Evolutionary conservation across 2,329 filamentous ascomycete species (phyloP), one percentile per base, ranked within the genome.

Genomic region (Calonectria pseudoreteaudii): DNA sequence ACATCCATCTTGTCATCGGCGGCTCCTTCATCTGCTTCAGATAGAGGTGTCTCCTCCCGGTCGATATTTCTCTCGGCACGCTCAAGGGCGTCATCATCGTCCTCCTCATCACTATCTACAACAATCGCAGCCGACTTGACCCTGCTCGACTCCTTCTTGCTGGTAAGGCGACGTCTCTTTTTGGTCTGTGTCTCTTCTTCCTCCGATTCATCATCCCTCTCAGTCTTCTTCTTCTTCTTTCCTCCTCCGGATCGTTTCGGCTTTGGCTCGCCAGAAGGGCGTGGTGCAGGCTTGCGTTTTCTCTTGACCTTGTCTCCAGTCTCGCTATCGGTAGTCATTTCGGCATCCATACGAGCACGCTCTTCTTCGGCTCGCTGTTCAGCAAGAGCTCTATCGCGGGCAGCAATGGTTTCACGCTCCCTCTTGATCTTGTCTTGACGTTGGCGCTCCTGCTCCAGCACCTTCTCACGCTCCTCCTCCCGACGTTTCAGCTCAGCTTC

Each of bases 111-210:
- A 74, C 93, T 95, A 75, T 96, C 94, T 56, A 95, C 93, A 34
- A 98, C 92, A 75, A 95, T 91, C 84, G 98, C 95, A 2, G 91
- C 92, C 66, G 94, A 96, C 89, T 98, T 98, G 88, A 91, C 98
- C 85, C 98, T 97, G 83, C 82, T 77, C 34, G 81, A 80, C 68
- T 85, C 84, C 74, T 85, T 86, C 76, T 91, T 89, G 74, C 85
- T 88, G 80, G 85, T 88, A 80, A 90, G 89, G 73, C 86, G 89
- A 70, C 91, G 89, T 80, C 91, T 91, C 84, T 93, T 93, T 82
- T 92, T 92, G 28, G 90, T 89, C 72, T 89, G 85, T 18, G 77
- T 87, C 72, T 84, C 84, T 52, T 85, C 85, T 38, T 86, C 85
- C 7, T 81, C 81, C 30, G 88, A 90, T 0, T 86, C 88, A 28